phyloP scores from a whole-genome alignment of 2,329 filamentous ascomycete species.

The Monascus ruber region DNA sequence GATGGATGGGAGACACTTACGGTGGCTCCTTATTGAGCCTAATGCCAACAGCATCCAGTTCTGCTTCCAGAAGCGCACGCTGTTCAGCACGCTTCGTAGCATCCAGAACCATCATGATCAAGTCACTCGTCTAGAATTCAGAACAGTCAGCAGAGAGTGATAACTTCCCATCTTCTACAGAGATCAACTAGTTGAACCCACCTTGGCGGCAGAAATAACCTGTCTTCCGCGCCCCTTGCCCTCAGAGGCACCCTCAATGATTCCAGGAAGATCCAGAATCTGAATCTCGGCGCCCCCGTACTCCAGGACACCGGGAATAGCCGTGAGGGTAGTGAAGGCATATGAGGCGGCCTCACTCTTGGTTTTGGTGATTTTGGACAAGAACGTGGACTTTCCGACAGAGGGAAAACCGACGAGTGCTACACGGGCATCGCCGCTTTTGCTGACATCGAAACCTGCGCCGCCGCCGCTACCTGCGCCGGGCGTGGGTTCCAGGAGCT shows the following conservation, averaged over 20 bases:
- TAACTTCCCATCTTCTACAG: background rate
- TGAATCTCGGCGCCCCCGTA: conserved; percentile 98
- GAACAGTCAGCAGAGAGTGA: conserved; percentile 1
- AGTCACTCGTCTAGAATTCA: conserved; percentile 60
- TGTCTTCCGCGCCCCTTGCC: conserved; percentile 92
- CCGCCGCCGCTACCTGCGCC: conserved; percentile 69
- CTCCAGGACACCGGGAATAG: conserved; percentile 92
- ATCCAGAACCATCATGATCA: conserved; percentile 94
- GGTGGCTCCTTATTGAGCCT: conserved; percentile 83
- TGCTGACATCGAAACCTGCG: conserved; percentile 79
- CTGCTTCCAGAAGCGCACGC: conserved; percentile 74
- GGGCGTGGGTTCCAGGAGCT: conserved; percentile 79
- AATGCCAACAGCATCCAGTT: conserved; percentile 91
- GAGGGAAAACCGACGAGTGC: conserved; percentile 97
- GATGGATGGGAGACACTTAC: conserved; percentile 38
- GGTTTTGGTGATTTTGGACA: conserved; percentile 98
- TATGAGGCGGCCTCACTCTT: conserved; percentile 93
- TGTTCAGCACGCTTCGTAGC: conserved; percentile 96
- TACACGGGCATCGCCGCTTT: conserved; percentile 92
- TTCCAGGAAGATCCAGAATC: conserved; percentile 91
- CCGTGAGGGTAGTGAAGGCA: conserved; percentile 92
- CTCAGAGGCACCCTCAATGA: conserved; percentile 92
- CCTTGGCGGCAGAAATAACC: conserved; percentile 92
- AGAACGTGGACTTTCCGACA: conserved; percentile 94
- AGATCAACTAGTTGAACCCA: conserved; percentile 11